Base-by-base conservation (phyloP, 192 early-diverging fungal species). In the Pilaira anomala region DNA sequence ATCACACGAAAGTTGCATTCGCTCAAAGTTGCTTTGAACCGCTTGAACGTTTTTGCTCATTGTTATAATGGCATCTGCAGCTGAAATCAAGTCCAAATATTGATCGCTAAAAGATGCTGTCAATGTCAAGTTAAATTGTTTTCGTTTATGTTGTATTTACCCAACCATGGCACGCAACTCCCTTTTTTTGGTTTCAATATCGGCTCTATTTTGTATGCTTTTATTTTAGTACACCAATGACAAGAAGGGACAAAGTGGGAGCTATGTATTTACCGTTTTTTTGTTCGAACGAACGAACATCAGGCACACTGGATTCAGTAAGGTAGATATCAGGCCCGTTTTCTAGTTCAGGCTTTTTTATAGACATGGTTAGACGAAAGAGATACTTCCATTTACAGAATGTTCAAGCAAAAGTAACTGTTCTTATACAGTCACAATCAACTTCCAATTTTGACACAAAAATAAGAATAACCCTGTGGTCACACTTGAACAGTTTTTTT, bases 121-220 rank as follows among this genome's bases (percentile, higher is more conserved):
- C 41, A 65, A 39, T 56, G 28, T 29, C 0, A 22, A 40, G 42
- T n/a, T n/a, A 36, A 26, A 18, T 60, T 25, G 4, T 40, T 49
- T 9, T 44, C 60, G 4, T 52, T 29, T 26, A 3, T 12, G 33
- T 33, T 14, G 12, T 14, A 25, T 78, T 67, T 86, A 93, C 91
- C 91, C 92, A 56, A 94, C 92, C 91, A 93, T 93, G 26, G 82
- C 59, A 22, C 92, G 69, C 9, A 94, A 75, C 51, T 93, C 90
- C 69, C 88, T 85, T 74, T 92, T 91, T 68, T 89, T 90, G 29
- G 80, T 78, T 65, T 91, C 91, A 36, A 92, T 88, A 65, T 91
- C 86, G n/a, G 56, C 66, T 33, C 88, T 91, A 44, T 24, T 25
- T 48, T 42, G 7, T 9, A n/a, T n/a, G n/a, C 22, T 42, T 41